Evolutionary conservation across 2,329 filamentous ascomycete genomes (phyloP).

Genomic region (Xylariaceae sp.): DNA sequence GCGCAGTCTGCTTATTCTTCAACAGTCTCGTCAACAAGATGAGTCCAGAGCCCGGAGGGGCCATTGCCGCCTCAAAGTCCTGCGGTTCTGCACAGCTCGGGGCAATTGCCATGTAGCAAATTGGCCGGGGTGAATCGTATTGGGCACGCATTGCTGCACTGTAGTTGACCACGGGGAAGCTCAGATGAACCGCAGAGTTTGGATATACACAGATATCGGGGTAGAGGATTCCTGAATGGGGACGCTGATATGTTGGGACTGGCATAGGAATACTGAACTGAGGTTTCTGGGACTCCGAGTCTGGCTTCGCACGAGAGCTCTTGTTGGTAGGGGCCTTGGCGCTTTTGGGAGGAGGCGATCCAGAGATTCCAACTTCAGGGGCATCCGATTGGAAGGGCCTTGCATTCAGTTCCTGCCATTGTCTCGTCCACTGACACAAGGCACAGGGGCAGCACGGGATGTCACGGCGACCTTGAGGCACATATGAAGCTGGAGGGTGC

Average conservation of each 20-base stretch:
- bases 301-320: not conserved
- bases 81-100: slow-evolving; percentile 18
- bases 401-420: not conserved
- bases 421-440: not conserved
- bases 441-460: not conserved
- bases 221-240: not conserved
- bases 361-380: not conserved
- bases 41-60: slow-evolving; percentile 11
- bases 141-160: slow-evolving; percentile 10
- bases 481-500: not conserved
- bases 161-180: slow-evolving; percentile 35
- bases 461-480: not conserved
- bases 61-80: slow-evolving; percentile 26
- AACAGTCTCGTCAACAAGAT: slow-evolving; percentile 19
- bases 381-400: not conserved
- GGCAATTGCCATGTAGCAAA: slow-evolving; percentile 25
- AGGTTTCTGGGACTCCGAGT: not conserved
- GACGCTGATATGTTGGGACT: too few species aligned
- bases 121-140: slow-evolving; percentile 8
- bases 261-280: not conserved
- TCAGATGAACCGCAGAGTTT: slow-evolving; percentile 22
- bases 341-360: too few species aligned
- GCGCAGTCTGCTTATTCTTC: slow-evolving; percentile 10
- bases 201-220: slow-evolving; percentile 31
- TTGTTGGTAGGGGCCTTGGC: not conserved